Conservation (phyloP, 169 alveolate species). For the Perkinsus olseni region DNA sequence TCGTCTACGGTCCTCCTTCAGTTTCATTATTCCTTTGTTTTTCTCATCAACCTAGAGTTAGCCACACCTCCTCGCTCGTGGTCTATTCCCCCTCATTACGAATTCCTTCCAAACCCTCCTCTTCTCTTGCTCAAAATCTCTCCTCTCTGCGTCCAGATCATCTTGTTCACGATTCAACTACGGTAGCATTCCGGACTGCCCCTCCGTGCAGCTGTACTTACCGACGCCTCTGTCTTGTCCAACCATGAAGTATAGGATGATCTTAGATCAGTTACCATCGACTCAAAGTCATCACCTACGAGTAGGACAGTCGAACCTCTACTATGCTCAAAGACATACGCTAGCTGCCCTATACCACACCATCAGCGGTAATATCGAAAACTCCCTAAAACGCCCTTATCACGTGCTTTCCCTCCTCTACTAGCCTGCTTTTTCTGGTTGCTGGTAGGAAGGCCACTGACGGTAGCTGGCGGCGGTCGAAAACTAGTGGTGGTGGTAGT, state of each 20-base stretch:
- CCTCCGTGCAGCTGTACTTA: too few relatives aligned
- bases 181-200: background rate
- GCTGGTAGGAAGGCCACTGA: too few relatives aligned
- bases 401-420: too few relatives aligned
- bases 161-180: background rate
- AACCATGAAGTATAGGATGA: conserved; percentile 67
- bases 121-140: conserved; percentile 37
- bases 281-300: conserved; percentile 55
- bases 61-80: background rate
- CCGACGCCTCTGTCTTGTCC: conserved; percentile 55
- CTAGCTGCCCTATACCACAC: too few relatives aligned
- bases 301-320: too few relatives aligned
- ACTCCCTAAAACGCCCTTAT: too few relatives aligned
- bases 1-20: background rate
- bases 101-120: conserved; percentile 32
- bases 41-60: background rate
- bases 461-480: too few relatives aligned
- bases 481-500: too few relatives aligned
- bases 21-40: background rate
- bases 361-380: too few relatives aligned
- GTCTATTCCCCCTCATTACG: conserved; percentile 29
- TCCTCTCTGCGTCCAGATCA: conserved; percentile 20
- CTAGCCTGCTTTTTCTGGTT: too few relatives aligned
- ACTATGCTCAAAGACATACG: too few relatives aligned
- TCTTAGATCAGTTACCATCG: conserved; percentile 70